Percentiles rank a stretch among this genome's conserved stretches.
Evolutionary conservation across 2,329 filamentous ascomycete genomes (phyloP).

Genomic region (Cladosporium halotolerans): DNA sequence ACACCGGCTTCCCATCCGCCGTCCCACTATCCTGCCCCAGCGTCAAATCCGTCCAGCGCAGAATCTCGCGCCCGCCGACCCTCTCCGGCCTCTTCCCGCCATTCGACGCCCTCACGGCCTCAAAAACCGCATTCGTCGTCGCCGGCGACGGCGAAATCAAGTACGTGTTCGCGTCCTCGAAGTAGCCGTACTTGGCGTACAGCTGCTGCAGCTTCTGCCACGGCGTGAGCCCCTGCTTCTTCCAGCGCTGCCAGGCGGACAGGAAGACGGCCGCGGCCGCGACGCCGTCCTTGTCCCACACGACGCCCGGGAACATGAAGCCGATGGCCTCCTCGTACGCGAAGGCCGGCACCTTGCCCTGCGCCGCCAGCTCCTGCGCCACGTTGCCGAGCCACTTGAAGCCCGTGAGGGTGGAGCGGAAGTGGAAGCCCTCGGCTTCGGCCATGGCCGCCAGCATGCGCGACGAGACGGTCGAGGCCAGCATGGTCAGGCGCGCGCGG

Average conservation of each 20-base stretch:
- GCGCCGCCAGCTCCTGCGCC: slow-evolving; percentile 45
- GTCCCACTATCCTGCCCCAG: slow-evolving; percentile 54
- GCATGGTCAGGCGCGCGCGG: slow-evolving; percentile 44
- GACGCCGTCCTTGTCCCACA: slow-evolving; percentile 60
- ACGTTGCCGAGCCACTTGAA: slow-evolving; percentile 64
- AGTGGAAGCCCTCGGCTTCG: slow-evolving; percentile 48
- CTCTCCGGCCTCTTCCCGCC: slow-evolving; percentile 17
- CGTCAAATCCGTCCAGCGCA: slow-evolving; percentile 57
- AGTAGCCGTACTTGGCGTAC: slow-evolving; percentile 53
- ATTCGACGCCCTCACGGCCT: slow-evolving; percentile 42
- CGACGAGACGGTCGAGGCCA: slow-evolving; percentile 59
- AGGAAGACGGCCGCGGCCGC: slow-evolving; percentile 56
- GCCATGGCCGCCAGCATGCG: slow-evolving; percentile 57
- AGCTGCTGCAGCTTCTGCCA: slow-evolving; percentile 52
- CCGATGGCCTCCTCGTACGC: slow-evolving; percentile 62
- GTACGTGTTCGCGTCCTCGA: slow-evolving; percentile 59
- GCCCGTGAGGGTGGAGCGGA: slow-evolving; percentile 57
- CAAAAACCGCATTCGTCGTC: slow-evolving; percentile 50
- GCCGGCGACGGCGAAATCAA: slow-evolving; percentile 52
- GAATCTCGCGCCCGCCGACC: slow-evolving; percentile 48
- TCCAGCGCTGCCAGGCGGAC: slow-evolving; percentile 48
- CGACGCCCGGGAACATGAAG: slow-evolving; percentile 59
- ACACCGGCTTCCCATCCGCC: slow-evolving; percentile 44
- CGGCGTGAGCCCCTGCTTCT: slow-evolving; percentile 48
- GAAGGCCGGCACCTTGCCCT: slow-evolving; percentile 48